Base-by-base conservation (phyloP, 768 basidiomycete species). In the Trametes punicea region DNA sequence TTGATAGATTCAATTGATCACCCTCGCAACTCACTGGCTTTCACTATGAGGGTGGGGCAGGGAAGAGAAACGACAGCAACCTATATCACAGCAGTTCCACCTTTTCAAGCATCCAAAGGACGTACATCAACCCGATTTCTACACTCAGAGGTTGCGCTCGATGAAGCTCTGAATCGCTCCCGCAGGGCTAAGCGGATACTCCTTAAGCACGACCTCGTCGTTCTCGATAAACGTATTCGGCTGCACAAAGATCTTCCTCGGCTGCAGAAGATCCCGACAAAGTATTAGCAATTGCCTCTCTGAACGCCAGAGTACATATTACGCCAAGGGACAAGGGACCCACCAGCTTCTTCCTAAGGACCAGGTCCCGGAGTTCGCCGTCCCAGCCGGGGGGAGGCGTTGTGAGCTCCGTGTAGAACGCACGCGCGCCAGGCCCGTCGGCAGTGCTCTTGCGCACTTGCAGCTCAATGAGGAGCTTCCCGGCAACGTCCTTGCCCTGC, bases 391-490 rank as follows among this genome's bases (percentile, higher is more conserved):
- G 68, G 42, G 83, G 70, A 3, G 92, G 92, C 40, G 79, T 83
- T 6, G 92, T 94, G 59, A 94, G 75, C 31, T 81, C 76, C n/a
- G 80, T 86, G 69, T 93, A 94, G 74, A 82, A 94, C 57, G 78
- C 73, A 30, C 84, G 81, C n/a, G 91, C 83, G 2, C 90, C 91
- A 8, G 82, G 70, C 42, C 87, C 90, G 67, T 93, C 91, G 20
- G 90, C 90, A 2, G 88, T 90, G 67, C 88, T 88, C 80, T 86
- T 93, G 60, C 85, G 84, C 30, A 93, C 87, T 69, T 94, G 92
- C 15, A 94, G 75, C 54, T 90, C 83, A 39, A 93, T 66, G 29
- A 95, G 77, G 13, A 94, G 80, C 66, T 86, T 83, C 46, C 88
- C 90, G 50, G 81, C 84, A 7, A 80, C 83, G 51, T 78, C 77